Conservation (phyloP, 306 rosid genomes). For the Trifolium subterraneum region DNA sequence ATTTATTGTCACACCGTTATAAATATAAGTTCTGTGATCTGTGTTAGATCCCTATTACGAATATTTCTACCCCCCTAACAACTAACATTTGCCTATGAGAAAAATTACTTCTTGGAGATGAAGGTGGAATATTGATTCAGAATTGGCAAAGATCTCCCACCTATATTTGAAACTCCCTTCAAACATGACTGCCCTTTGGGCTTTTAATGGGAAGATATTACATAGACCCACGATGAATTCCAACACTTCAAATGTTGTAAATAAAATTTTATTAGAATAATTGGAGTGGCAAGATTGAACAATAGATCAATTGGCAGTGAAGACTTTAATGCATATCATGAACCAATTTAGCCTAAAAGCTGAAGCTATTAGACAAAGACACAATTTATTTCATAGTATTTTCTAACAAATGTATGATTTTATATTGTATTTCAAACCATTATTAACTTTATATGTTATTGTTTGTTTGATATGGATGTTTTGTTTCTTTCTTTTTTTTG, state of each 20-base stretch:
- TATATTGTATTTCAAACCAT: not conserved
- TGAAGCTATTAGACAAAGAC: not conserved
- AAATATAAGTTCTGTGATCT: not conserved
- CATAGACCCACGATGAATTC: not conserved
- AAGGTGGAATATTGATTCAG: not conserved
- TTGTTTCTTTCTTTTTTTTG: conserved; percentile 27
- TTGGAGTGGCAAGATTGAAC: not conserved
- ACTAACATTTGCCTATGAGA: not conserved
- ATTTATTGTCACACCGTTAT: not conserved
- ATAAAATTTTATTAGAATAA: conserved; percentile 13
- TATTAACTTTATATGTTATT: conserved; percentile 18
- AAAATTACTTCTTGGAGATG: not conserved
- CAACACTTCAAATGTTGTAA: not conserved
- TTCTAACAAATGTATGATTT: not conserved
- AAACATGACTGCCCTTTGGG: not conserved
- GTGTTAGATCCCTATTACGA: not conserved
- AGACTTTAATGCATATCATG: not conserved
- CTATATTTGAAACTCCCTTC: not conserved
- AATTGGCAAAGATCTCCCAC: conserved; percentile 18
- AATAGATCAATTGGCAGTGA: not conserved
- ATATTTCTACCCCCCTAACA: not conserved
- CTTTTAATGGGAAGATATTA: not conserved
- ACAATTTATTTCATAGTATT: not conserved
- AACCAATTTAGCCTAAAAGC: conserved; percentile 4
- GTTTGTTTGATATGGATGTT: conserved; percentile 33